Percentiles rank a stretch among this genome's conserved stretches.
Conservation (phyloP, 345 rosid genomes). For the Dimocarpus longan region DNA sequence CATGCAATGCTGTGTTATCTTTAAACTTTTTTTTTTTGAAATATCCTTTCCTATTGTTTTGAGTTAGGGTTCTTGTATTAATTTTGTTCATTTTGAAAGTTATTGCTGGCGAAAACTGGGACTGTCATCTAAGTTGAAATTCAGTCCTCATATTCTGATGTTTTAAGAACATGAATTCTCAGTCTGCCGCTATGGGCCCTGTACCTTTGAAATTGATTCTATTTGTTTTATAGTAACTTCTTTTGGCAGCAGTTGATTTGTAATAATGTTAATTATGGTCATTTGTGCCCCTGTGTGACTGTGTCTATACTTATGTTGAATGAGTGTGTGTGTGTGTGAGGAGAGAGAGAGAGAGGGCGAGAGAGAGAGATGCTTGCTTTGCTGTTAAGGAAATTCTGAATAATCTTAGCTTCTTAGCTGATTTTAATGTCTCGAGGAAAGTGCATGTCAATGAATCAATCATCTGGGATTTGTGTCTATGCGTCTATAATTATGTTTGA, state of each 20-base stretch:
- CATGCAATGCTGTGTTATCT: not conserved
- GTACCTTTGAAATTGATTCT: not conserved
- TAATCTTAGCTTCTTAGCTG: not conserved
- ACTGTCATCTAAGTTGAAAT: not conserved
- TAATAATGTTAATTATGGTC: not conserved
- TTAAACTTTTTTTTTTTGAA: no score
- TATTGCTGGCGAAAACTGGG: not conserved
- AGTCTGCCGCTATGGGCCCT: not conserved
- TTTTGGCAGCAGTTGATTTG: not conserved
- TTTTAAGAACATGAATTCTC: not conserved
- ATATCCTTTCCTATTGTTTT: not conserved
- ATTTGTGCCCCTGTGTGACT: not conserved
- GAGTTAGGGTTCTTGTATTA: not conserved
- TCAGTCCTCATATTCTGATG: not conserved
- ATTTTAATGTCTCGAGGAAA: not conserved
- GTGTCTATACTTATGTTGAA: not conserved
- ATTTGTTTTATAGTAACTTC: slow-evolving; percentile 4
- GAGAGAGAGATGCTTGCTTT: not conserved
- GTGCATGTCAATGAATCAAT: slow-evolving; percentile 1
- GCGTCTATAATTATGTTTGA: not conserved
- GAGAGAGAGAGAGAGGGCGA: not conserved
- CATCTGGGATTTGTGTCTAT: not conserved
- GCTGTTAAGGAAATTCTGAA: not conserved
- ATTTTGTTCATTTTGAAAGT: not conserved
- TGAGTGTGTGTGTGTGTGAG: not conserved